Base-by-base conservation (phyloP, 345 rosid genomes). In the Cochlearia excelsa region DNA sequence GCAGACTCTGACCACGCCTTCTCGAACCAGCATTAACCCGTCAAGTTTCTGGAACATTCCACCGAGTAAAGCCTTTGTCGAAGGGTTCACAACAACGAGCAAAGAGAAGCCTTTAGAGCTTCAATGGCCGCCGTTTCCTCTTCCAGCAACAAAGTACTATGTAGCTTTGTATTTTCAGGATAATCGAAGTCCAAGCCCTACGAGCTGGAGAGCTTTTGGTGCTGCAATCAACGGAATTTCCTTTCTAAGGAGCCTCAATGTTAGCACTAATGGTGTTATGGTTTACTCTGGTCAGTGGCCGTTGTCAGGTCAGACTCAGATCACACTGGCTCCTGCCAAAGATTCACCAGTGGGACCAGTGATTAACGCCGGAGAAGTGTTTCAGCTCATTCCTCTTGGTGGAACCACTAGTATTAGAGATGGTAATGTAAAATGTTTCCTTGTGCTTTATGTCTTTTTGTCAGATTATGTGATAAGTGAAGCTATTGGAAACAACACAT, bases 81-180 rank as follows among this genome's bases (percentile, higher is more conserved):
- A 72, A 6, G 96, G 77, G 7, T 66, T 89, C 61, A 84, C 86
- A 5, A 59, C 78, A 5, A 59, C 78, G 4, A 81, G 78, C 73
- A 56, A 61, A 58, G 87, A 85, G 62, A 80, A 89, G 77, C 66
- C 71, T 11, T 57, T 93, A 1, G 60, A 63, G 51, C 40, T 89
- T 49, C 56, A 49, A 37, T 89, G 95, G 99, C 99, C 95, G 0
- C 68, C 74, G 0, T 30, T 65, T 33, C 33, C 70, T 44, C 87
- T 92, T 51, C 94, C 91, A 0, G 69, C 74, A 37, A 78, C 85
- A 50, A 75, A 53, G 55, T 93, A 83, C 83, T 78, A 87, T 62
- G 59, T 93, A 64, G 77, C 95, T 33, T 74, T 92, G 40, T 92
- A 92, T 65, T 86, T 92, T 73, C 93, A 89, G 74, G 97, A 92